Percentiles rank a stretch among this genome's conserved stretches.
These are phyloP conservation scores for Cenchrus americanus DNA, from an alignment of 176 grass and related monocot genomes.

Conservation along the genomic window DNA sequence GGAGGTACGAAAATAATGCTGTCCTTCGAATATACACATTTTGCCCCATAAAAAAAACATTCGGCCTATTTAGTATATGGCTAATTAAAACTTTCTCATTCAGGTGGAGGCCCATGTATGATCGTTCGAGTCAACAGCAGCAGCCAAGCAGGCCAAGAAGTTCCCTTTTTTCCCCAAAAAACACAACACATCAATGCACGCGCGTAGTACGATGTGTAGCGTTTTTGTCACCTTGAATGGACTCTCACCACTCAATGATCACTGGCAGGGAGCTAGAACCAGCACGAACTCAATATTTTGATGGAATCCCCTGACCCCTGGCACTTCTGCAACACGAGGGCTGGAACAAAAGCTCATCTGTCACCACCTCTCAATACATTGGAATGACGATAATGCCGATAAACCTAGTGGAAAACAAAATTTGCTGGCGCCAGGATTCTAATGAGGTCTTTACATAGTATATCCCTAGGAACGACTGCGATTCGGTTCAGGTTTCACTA, in stretches of 20 bases:
- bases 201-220: too few relatives aligned
- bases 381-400: neutral
- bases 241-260: too few relatives aligned
- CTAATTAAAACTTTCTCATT: too few relatives aligned
- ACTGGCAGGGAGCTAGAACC: too few relatives aligned
- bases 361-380: conserved; percentile 20
- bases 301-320: neutral
- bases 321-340: neutral
- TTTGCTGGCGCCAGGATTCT: conserved; percentile 31
- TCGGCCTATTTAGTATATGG: too few relatives aligned
- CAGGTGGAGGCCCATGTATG: neutral
- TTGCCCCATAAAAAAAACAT: neutral
- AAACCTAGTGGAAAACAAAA: conserved; percentile 49
- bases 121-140: neutral
- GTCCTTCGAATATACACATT: neutral
- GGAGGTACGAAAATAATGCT: neutral
- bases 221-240: too few relatives aligned
- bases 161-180: too few relatives aligned
- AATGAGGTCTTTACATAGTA: neutral
- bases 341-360: conserved; percentile 6
- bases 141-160: too few relatives aligned
- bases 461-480: neutral
- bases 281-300: neutral
- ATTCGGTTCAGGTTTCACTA: neutral
- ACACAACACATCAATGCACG: too few relatives aligned